A percentile compares a stretch with the other conserved stretches of the same genome.
Evolutionary conservation across 257 asterid genomes (phyloP).

Genomic region (Solanum chmielewskii): DNA sequence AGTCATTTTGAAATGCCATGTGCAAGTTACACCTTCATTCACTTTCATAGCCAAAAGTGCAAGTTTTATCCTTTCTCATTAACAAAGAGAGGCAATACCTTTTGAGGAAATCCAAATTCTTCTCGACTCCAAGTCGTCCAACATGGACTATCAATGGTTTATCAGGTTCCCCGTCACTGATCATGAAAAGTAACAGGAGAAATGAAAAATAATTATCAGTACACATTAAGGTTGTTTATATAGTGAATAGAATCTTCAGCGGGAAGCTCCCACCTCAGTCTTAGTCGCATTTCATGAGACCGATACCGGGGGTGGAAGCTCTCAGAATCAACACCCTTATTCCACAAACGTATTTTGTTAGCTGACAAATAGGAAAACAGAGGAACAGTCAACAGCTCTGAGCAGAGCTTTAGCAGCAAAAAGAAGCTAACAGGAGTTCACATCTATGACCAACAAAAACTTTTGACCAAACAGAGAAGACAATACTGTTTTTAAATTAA

Average conservation of each 20-base stretch:
- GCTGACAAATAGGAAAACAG: conserved; percentile 23
- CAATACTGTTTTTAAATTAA: background rate
- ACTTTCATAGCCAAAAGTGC: background rate
- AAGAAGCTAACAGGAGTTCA: background rate
- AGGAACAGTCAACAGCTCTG: background rate
- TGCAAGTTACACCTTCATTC: background rate
- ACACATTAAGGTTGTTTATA: background rate
- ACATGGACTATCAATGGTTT: conserved; percentile 85
- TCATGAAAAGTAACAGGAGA: background rate
- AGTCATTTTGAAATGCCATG: conserved; percentile 1
- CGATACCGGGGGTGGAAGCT: conserved; percentile 73
- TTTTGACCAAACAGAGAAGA: background rate
- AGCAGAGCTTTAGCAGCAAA: background rate
- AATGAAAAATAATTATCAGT: background rate
- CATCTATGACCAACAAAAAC: background rate
- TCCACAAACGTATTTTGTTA: conserved; percentile 82
- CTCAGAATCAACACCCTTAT: conserved; percentile 94
- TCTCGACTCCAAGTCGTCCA: conserved; percentile 89
- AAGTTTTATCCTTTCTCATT: background rate
- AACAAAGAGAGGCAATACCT: conserved; percentile 28
- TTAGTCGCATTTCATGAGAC: conserved; percentile 61
- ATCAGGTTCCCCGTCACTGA: conserved; percentile 81
- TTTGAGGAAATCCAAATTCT: conserved; percentile 85
- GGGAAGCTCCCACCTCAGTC: conserved; percentile 39
- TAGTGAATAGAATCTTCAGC: background rate